Base-by-base conservation (phyloP, 371 early-diverging fungal species). In the Batkoa obscura region DNA sequence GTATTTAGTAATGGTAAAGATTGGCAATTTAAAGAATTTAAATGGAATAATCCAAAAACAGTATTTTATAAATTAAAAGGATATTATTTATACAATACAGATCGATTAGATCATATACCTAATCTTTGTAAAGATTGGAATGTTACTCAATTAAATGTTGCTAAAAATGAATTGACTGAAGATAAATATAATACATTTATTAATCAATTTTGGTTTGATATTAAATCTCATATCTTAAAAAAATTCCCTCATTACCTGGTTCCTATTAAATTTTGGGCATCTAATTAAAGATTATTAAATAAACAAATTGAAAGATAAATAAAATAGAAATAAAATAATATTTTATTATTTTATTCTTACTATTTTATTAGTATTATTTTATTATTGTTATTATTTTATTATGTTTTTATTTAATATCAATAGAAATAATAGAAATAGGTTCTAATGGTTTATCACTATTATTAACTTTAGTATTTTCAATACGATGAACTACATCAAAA, bases 11-110 rank as follows among this genome's bases (percentile, higher is more conserved):
- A 76, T 42, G 93, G 93, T 30, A 85, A 83, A 42, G 73, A 75
- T 36, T 94, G 94, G 94, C 93, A 94, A 65, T 90, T 91, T 64
- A 85, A 84, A 60, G 79, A 79, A 30, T 93, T 90, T 88, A 81
- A 78, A 59, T 90, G 86, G 78, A 74, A 74, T 41, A 75, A 79
- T 23, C 89, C 91, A 1, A 71, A 78, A 12, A 83, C 84, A 47
- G 63, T 92, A 13, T 91, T 92, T 66, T 68, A 72, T 15, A 74
- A 81, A 65, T 78, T 81, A 38, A 72, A 80, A 50, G 93, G 93
- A 17, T 80, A 84, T 47, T 81, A 81, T 65, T 70, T 86, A 37
- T 85, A 85, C 59, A 87, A 79, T 76, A 65, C 65, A 12, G 86
- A 85, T 50, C 90, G 84, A 48, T 72, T 34, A 15, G 9, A n/a